Percentiles rank a stretch among this genome's conserved stretches.
Conservation (phyloP, 306 rosid species). For the Medicago ruthenica region DNA sequence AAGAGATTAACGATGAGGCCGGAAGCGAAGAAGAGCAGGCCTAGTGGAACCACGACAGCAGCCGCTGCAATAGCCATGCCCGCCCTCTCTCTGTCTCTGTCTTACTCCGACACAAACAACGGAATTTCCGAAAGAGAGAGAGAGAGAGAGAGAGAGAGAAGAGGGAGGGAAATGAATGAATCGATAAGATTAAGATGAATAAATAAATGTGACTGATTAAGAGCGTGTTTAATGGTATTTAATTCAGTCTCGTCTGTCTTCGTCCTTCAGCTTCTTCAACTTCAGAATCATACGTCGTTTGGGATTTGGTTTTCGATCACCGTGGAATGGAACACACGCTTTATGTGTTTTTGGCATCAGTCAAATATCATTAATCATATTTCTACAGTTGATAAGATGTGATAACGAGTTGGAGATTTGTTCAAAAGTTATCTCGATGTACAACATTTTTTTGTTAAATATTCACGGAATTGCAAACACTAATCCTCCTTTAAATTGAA, state of each 20-base stretch:
- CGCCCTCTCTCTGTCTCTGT: conserved; percentile 1
- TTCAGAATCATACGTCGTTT: neutral
- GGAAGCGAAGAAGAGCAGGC: conserved; percentile 81
- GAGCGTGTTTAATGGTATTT: conserved; percentile 5
- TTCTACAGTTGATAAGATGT: too few relatives aligned
- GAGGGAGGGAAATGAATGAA: neutral
- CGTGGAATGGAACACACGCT: neutral
- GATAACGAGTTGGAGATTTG: too few relatives aligned
- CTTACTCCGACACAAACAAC: conserved; percentile 16
- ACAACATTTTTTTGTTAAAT: too few relatives aligned
- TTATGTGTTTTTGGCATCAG: neutral
- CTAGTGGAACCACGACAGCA: conserved; percentile 81
- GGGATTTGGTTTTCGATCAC: neutral
- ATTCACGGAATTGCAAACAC: too few relatives aligned
- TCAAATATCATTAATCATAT: too few relatives aligned
- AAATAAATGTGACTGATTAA: neutral
- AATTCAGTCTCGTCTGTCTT: conserved; percentile 13
- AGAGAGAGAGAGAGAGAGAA: neutral
- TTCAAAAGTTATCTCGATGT: too few relatives aligned
- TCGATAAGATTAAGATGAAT: neutral
- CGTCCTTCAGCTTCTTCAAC: neutral
- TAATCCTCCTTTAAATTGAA: too few relatives aligned
- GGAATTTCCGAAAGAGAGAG: conserved; percentile 11
- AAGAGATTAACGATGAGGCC: conserved; percentile 84
- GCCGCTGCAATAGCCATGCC: conserved; percentile 87